These are phyloP conservation scores for Bipolaris bicolor DNA, from an alignment of 2,329 filamentous ascomycete genomes.

Conservation along the genomic window DNA sequence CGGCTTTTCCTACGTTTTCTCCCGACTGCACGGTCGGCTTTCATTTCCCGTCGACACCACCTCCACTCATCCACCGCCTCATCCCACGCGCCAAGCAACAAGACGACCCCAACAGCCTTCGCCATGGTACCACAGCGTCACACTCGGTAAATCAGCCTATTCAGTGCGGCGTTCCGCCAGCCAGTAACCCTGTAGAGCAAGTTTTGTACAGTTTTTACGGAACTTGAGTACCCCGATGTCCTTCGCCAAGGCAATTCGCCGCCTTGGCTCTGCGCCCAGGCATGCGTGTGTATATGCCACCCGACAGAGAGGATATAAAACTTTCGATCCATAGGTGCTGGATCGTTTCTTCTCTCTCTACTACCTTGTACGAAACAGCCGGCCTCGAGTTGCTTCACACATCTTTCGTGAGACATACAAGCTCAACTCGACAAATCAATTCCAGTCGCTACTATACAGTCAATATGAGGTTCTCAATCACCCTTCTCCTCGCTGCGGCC, in stretches of 20 bases:
- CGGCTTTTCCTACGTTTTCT: neutral
- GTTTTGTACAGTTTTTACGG: constrained; percentile 15
- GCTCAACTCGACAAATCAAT: constrained; percentile 4
- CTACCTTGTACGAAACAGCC: constrained; percentile 8
- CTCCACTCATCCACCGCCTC: constrained; percentile 7
- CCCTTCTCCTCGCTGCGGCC: constrained; percentile 20
- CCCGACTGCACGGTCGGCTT: neutral
- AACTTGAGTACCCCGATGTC: constrained; percentile 36
- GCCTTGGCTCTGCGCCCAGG: constrained; percentile 32
- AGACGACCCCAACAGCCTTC: constrained; percentile 8
- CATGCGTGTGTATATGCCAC: constrained; percentile 12
- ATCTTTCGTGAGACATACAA: constrained; percentile 1
- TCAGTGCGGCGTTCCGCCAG: constrained; percentile 8
- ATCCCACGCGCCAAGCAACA: constrained; percentile 9
- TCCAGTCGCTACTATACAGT: constrained; percentile 4
- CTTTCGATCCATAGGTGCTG: neutral
- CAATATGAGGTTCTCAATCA: constrained; percentile 29
- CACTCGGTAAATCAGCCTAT: constrained; percentile 4
- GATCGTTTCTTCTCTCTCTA: constrained; percentile 1
- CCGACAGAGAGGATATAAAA: constrained; percentile 19
- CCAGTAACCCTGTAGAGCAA: constrained; percentile 9
- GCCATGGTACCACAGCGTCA: constrained; percentile 11
- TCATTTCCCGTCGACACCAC: constrained; percentile 2
- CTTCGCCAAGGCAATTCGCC: constrained; percentile 29
- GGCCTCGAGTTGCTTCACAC: neutral